Evolutionary conservation across 768 basidiomycete species (phyloP).

Genomic region (Tylopilus vinaceipallidus): DNA sequence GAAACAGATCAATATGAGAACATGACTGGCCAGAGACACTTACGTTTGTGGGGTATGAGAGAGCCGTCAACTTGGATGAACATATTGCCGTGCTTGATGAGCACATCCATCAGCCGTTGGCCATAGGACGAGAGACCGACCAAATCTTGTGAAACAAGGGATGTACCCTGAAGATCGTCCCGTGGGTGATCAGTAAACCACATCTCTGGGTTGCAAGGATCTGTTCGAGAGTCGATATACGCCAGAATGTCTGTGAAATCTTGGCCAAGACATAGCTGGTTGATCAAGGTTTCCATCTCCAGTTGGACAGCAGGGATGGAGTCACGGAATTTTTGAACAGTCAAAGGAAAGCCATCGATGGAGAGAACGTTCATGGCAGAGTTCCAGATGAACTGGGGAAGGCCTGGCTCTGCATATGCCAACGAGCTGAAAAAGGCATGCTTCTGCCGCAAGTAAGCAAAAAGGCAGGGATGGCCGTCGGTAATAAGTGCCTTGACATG

Average conservation of each 20-base stretch:
- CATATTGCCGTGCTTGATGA: too few relatives aligned
- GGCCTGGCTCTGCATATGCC: not conserved
- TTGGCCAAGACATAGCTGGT: not conserved
- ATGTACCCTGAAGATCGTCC: too few relatives aligned
- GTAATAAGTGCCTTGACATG: too few relatives aligned
- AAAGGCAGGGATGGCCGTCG: not conserved
- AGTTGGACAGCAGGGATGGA: not conserved
- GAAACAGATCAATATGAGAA: not conserved
- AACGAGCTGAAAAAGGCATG: not conserved
- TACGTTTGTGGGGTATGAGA: not conserved
- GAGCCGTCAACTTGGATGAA: too few relatives aligned
- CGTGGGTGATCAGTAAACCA: too few relatives aligned
- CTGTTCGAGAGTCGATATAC: too few relatives aligned
- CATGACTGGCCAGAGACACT: too few relatives aligned
- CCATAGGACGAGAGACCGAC: too few relatives aligned
- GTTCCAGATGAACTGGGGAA: not conserved
- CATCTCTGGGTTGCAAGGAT: too few relatives aligned
- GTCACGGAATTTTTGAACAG: not conserved
- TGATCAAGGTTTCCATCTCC: not conserved
- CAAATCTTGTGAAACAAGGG: too few relatives aligned
- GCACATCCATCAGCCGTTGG: too few relatives aligned
- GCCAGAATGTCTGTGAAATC: not conserved
- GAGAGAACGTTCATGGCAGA: not conserved
- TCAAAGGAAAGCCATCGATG: not conserved
- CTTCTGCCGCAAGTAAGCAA: not conserved